A percentile compares a stretch with the other conserved stretches of the same genome.
Evolutionary conservation across 2,329 filamentous ascomycete species (phyloP).

Genomic region (Anthostomella pinea): DNA sequence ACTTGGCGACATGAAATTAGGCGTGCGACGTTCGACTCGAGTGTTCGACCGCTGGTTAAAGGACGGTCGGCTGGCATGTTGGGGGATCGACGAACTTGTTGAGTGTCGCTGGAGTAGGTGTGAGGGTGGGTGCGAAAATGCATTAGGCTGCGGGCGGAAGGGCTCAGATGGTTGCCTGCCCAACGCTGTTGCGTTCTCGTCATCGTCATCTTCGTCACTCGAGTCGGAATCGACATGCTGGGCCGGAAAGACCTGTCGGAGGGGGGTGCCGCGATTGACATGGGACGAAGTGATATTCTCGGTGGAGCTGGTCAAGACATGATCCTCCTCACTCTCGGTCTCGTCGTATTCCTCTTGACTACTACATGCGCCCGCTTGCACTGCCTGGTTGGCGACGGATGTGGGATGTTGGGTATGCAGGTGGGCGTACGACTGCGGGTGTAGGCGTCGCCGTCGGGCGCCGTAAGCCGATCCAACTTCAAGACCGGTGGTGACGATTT

Average conservation of each 20-base stretch:
- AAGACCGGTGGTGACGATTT: constrained; percentile 87
- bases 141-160: constrained; percentile 88
- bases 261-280: constrained; percentile 34
- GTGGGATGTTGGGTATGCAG: constrained; percentile 31
- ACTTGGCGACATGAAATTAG: constrained; percentile 68
- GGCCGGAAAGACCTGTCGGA: constrained; percentile 33
- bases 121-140: constrained; percentile 79
- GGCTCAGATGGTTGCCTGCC: constrained; percentile 53
- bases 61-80: constrained; percentile 49
- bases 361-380: constrained; percentile 51
- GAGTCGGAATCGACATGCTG: constrained; percentile 41
- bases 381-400: constrained; percentile 38
- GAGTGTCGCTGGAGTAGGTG: constrained; percentile 49
- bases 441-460: constrained; percentile 55
- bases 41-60: constrained; percentile 48
- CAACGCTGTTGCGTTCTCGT: constrained; percentile 81
- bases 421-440: constrained; percentile 29
- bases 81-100: constrained; percentile 45
- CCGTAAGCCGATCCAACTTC: constrained; percentile 66
- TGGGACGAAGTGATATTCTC: constrained; percentile 44
- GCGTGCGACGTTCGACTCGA: constrained; percentile 42
- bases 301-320: constrained; percentile 56
- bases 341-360: constrained; percentile 95
- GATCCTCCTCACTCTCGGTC: constrained; percentile 86
- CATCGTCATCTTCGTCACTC: constrained; percentile 55